Conservation (phyloP, 2,329 filamentous ascomycete species). For the Davidsoniella eucalypti region DNA sequence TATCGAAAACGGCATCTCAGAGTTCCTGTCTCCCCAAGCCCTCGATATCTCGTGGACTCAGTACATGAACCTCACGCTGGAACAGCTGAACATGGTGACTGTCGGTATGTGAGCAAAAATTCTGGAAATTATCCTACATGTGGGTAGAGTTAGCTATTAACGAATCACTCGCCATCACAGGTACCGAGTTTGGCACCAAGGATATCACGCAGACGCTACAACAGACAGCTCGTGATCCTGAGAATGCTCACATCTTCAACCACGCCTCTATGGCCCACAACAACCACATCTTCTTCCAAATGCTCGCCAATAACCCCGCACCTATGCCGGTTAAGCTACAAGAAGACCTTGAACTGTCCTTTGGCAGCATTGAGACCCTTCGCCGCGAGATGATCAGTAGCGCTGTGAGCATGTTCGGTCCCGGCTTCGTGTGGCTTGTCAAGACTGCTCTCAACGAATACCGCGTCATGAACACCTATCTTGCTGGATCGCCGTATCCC, state of each 20-base stretch:
- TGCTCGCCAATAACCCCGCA: conserved; percentile 27
- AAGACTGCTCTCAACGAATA: conserved; percentile 32
- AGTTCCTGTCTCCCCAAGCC: conserved; percentile 50
- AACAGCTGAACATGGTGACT: conserved; percentile 59
- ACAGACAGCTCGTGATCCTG: conserved; percentile 61
- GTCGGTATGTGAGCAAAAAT: conserved; percentile 40
- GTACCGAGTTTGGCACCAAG: conserved; percentile 44
- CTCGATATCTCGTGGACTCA: conserved; percentile 67
- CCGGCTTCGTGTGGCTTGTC: conserved; percentile 93
- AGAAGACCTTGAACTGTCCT: conserved; percentile 47
- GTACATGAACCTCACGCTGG: conserved; percentile 59
- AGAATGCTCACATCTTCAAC: conserved; percentile 73
- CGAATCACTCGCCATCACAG: conserved; percentile 24
- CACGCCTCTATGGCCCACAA: conserved; percentile 93
- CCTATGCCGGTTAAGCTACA: conserved; percentile 41
- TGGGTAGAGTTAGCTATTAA: neutral
- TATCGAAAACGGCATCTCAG: conserved; percentile 39
- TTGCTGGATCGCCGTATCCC: conserved; percentile 76
- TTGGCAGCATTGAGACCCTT: conserved; percentile 71
- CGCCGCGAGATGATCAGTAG: conserved; percentile 64
- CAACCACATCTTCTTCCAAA: conserved; percentile 67
- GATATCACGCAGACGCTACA: conserved; percentile 53
- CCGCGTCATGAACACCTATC: conserved; percentile 74
- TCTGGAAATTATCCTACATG: neutral
- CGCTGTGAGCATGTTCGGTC: conserved; percentile 84